phyloP scores from a whole-genome alignment of 2,329 filamentous ascomycete species.

The Trichophyton benhamiae region DNA sequence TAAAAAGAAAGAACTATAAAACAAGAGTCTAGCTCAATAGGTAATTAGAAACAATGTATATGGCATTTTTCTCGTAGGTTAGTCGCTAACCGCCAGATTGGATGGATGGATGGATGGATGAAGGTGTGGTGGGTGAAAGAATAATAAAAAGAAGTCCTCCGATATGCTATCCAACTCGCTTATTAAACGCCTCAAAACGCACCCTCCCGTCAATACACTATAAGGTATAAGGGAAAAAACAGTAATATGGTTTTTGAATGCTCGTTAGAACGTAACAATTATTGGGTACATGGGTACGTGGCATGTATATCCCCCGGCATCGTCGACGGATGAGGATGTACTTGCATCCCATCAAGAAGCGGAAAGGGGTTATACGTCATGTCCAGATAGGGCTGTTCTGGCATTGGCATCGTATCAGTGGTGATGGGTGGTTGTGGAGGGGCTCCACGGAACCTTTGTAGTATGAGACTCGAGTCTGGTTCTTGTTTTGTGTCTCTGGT shows the following conservation, averaged over 20 bases:
- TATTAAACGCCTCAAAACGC: neutral
- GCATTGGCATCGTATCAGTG: neutral
- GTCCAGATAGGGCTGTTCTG: neutral
- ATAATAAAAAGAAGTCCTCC: neutral
- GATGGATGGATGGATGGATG: neutral
- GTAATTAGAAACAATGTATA: neutral
- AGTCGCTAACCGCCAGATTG: neutral
- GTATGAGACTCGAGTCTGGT: neutral
- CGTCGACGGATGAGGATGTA: neutral
- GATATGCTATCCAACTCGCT: neutral
- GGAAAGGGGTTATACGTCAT: constrained; percentile 4
- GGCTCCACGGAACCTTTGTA: neutral
- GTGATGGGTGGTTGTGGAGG: neutral
- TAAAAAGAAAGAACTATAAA: neutral
- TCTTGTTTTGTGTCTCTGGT: neutral
- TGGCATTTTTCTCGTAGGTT: neutral
- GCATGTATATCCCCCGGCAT: neutral
- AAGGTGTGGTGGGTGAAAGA: no score
- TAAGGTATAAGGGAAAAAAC: neutral
- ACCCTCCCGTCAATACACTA: neutral
- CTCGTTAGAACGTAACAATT: neutral
- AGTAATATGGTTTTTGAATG: neutral
- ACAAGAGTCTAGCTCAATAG: neutral
- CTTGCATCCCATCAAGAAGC: neutral
- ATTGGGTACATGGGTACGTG: neutral